These are phyloP conservation scores for Rubus idaeus DNA, from an alignment of 306 rosid genomes.

Conservation along the genomic window DNA sequence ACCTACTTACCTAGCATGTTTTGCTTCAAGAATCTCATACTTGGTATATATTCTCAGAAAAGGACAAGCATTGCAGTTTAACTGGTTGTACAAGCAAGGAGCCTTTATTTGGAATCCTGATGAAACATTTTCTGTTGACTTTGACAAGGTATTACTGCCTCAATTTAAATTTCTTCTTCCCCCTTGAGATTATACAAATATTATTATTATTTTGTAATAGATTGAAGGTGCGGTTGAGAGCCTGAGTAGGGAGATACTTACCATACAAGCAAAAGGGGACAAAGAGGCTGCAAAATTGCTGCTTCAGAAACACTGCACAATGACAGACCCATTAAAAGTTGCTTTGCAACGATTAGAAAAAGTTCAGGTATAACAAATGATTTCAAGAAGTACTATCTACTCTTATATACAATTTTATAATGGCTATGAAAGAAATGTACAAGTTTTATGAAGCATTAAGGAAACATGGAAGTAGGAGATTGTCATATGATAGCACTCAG, in stretches of 20 bases:
- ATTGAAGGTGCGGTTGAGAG: conserved; percentile 83
- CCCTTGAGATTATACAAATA: not conserved
- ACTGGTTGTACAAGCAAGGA: conserved; percentile 82
- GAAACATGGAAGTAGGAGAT: not conserved
- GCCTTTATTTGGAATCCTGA: conserved; percentile 66
- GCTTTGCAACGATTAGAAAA: conserved; percentile 69
- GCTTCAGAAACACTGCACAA: conserved; percentile 54
- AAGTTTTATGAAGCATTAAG: not conserved
- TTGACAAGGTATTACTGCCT: conserved; percentile 57
- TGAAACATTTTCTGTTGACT: conserved; percentile 72
- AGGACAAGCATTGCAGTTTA: conserved; percentile 97
- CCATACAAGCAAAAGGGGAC: conserved; percentile 91
- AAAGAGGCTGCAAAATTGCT: conserved; percentile 75
- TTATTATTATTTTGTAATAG: conserved; percentile 31
- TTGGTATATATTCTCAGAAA: conserved; percentile 50
- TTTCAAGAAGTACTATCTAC: not conserved
- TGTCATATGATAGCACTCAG: not conserved
- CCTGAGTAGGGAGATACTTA: conserved; percentile 82
- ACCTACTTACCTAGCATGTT: not conserved
- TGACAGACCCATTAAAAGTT: conserved; percentile 60
- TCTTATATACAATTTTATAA: not conserved
- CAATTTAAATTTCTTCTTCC: conserved; percentile 12
- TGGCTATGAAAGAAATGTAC: not conserved
- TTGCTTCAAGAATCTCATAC: conserved; percentile 32
- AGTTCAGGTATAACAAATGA: conserved; percentile 56